Evolutionary conservation across 148 eudicot genomes (phyloP).

Genomic region (Diospyros lotus): DNA sequence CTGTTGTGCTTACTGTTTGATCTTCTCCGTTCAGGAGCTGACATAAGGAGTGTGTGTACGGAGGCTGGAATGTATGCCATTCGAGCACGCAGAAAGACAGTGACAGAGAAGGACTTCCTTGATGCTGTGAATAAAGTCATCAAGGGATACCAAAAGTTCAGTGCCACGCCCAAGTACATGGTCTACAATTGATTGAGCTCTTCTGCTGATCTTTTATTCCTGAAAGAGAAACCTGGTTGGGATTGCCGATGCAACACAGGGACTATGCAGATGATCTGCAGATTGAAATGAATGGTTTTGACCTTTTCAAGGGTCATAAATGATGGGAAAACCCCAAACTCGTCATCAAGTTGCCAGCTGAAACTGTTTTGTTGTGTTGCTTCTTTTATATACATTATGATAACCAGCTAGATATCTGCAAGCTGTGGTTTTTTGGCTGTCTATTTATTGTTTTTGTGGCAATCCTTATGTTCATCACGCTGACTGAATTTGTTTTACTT

Average conservation of each 20-base stretch:
- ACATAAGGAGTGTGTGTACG: slow-evolving; percentile 92
- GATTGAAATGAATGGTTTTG: neutral
- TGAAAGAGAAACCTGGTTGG: neutral
- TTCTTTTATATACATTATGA: neutral
- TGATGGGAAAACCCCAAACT: too few relatives aligned
- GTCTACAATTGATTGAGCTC: slow-evolving; percentile 65
- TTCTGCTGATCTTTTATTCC: neutral
- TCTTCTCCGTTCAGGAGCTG: slow-evolving; percentile 57
- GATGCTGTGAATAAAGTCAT: slow-evolving; percentile 98
- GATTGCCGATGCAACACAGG: neutral
- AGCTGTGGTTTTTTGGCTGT: neutral
- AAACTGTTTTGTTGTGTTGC: too few relatives aligned
- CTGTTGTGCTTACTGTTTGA: neutral
- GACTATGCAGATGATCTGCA: neutral
- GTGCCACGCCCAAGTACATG: slow-evolving; percentile 96
- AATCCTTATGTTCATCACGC: too few relatives aligned
- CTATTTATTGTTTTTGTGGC: too few relatives aligned
- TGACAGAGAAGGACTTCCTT: slow-evolving; percentile 88
- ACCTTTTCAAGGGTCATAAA: neutral
- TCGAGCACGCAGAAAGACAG: slow-evolving; percentile 85
- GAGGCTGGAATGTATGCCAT: slow-evolving; percentile 98
- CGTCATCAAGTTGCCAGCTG: too few relatives aligned
- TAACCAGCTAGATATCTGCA: neutral
- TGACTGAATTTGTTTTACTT: neutral
- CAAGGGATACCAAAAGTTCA: slow-evolving; percentile 95